phyloP scores from a whole-genome alignment of 73 alveolate genomes.

The Paramecium sonneborni region DNA sequence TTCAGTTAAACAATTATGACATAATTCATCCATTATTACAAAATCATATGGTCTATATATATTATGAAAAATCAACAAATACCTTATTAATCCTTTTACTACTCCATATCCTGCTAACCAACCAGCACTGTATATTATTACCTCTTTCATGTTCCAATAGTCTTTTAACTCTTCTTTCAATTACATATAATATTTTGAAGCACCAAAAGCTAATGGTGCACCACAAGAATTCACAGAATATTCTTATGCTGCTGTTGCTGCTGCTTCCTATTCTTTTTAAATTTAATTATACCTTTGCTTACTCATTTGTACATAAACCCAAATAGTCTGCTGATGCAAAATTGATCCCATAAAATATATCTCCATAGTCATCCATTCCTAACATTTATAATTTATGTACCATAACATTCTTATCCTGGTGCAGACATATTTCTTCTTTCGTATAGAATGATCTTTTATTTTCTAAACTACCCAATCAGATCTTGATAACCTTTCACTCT shows the following conservation, averaged over 20 bases:
- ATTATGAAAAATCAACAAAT: background rate
- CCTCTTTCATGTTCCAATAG: conserved; percentile 59
- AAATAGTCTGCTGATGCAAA: conserved; percentile 68
- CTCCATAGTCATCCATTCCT: conserved; percentile 69
- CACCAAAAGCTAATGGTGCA: conserved; percentile 68
- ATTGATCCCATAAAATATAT: conserved; percentile 63
- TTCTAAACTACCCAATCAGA: conserved; percentile 26
- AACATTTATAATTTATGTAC: background rate
- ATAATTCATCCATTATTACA: conserved; percentile 65
- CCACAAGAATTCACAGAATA: conserved; percentile 70
- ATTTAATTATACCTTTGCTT: conserved; percentile 14
- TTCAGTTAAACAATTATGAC: conserved; percentile 64
- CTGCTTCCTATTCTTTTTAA: conserved; percentile 25
- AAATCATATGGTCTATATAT: conserved; percentile 58
- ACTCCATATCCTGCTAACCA: conserved; percentile 67
- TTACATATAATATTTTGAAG: conserved; percentile 54
- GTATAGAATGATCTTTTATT: conserved; percentile 41
- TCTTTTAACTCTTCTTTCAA: conserved; percentile 64
- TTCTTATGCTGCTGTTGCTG: conserved; percentile 62
- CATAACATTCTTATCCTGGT: conserved; percentile 67
- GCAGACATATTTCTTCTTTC: conserved; percentile 65
- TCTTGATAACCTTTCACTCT: conserved; percentile 41
- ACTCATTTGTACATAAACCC: conserved; percentile 61
- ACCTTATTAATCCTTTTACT: background rate
- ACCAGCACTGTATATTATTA: conserved; percentile 62